phyloP scores from a whole-genome alignment of 2,329 filamentous ascomycete genomes.

The Coniella vitis region DNA sequence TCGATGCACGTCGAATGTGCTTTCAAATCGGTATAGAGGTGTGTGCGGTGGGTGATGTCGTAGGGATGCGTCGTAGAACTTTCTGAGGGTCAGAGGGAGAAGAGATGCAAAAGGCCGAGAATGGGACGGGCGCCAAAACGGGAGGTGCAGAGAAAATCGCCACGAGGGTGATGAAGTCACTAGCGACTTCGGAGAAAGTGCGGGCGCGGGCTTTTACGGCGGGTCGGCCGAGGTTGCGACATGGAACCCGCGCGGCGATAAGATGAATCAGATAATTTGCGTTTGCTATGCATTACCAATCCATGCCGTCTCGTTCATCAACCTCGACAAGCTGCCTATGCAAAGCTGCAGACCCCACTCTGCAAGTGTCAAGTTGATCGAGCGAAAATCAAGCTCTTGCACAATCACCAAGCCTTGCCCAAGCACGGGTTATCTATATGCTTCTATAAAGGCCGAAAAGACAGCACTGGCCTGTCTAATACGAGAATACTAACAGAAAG shows the following conservation, averaged over 20 bases:
- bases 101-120: not conserved
- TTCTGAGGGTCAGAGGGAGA: no score
- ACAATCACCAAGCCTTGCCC: no score
- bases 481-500: no score
- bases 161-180: constrained; percentile 9
- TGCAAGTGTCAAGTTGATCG: no score
- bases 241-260: constrained; percentile 5
- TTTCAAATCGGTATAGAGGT: not conserved
- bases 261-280: constrained; percentile 11
- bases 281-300: constrained; percentile 8
- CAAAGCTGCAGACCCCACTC: no score
- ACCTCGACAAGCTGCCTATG: no score
- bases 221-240: not conserved
- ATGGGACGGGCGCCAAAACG: not conserved
- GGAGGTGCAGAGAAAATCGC: constrained; percentile 4
- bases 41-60: not conserved
- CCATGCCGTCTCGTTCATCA: not conserved
- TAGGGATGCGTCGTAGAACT: no score
- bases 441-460: no score
- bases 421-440: no score
- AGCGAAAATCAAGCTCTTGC: no score
- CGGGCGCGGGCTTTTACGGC: constrained; percentile 2
- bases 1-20: not conserved
- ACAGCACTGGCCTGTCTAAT: no score
- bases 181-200: constrained; percentile 25